phyloP scores from a whole-genome alignment of 345 rosid genomes.

The Erodium maritimum region DNA sequence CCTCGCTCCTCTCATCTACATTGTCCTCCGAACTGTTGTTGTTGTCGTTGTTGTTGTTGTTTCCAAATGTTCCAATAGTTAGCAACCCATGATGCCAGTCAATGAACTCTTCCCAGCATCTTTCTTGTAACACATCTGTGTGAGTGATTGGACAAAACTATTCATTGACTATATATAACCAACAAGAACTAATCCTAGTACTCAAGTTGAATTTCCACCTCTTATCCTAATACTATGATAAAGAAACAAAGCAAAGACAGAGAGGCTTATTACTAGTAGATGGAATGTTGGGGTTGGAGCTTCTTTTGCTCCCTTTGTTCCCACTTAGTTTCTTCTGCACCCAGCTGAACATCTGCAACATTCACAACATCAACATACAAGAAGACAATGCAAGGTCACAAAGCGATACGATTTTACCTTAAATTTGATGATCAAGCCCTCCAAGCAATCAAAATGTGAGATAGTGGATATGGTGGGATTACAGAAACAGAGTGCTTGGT shows the following conservation, averaged over 20 bases:
- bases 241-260: background rate
- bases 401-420: background rate
- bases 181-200: background rate
- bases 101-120: slow-evolving; percentile 39
- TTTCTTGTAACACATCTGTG: slow-evolving; percentile 14
- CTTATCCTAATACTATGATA: too few relatives aligned
- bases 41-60: slow-evolving; percentile 16
- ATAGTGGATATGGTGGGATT: background rate
- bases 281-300: slow-evolving; percentile 11
- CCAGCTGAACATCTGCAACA: slow-evolving; percentile 54
- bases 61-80: slow-evolving; percentile 80
- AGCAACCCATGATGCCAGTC: slow-evolving; percentile 58
- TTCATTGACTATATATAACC: background rate
- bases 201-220: too few relatives aligned
- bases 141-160: background rate
- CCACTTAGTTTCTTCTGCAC: slow-evolving; percentile 46
- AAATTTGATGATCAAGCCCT: background rate
- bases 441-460: background rate
- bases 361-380: background rate
- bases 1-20: slow-evolving; percentile 3
- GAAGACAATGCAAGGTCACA: background rate
- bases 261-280: slow-evolving; percentile 32
- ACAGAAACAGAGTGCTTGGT: background rate
- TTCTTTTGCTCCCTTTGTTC: slow-evolving; percentile 14
- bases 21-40: slow-evolving; percentile 16